Base-by-base conservation (phyloP, 1,284 basidiomycete species). In the Ustilago xerochloae region DNA sequence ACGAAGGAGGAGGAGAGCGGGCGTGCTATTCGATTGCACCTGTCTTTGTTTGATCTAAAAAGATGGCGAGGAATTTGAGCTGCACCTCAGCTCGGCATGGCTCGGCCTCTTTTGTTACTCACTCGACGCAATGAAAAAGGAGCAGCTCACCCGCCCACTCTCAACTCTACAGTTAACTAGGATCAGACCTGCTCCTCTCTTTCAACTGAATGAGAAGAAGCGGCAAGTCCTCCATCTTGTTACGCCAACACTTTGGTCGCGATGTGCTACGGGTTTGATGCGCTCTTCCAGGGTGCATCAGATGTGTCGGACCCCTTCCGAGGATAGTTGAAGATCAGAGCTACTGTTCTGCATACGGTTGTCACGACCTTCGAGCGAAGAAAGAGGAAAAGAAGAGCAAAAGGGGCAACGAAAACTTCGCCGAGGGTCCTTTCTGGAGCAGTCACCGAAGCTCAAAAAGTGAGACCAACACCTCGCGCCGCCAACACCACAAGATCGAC, bases 61-160 rank as follows among this genome's bases (percentile, higher is more conserved):
- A 12, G 22, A 12, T 15, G 6, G 18, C n/a, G 32, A 60, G 63
- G 63, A 60, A 66, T 66, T 66, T 47, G 35, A 46, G 16, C 46
- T 65, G 63, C 63, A 65, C 63, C 38, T 33, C 22, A 26, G 29
- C 58, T 56, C 63, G 63, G 63, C 57, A 59, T 52, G 53, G 48
- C 61, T 63, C 61, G 61, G 61, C 39, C 38, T 55, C 24, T 15
- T 55, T 47, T n/a, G n/a, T 33, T 20, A 15, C 18, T 20, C 12
- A 3, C 1, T 13, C 26, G 41, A 43, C 41, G 41, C 41, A 43
- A 22, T 1, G 3, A 39, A 39, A n/a, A 46, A 29, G 4, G 43
- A 46, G 38, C 18, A 22, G 41, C 41, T 1, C n/a, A n/a, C n/a
- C n/a, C n/a, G n/a, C n/a, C n/a, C n/a, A n/a, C n/a, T n/a, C n/a